A percentile compares a stretch with the other conserved stretches of the same genome.
These are phyloP conservation scores for Gynochthodes officinalis DNA, from an alignment of 257 asterid genomes.

Conservation along the genomic window DNA sequence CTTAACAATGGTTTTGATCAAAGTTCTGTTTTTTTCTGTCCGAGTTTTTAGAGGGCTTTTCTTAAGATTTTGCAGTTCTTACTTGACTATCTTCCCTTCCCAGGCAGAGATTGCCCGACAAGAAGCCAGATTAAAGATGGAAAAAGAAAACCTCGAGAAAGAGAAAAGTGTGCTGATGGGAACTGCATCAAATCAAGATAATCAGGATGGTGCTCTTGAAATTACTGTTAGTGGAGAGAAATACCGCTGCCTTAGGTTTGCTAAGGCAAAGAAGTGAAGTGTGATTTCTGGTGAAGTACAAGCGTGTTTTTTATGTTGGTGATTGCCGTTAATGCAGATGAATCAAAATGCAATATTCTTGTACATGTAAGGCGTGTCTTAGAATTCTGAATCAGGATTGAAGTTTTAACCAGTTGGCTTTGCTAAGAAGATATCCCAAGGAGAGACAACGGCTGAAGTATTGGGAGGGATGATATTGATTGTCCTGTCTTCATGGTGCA, in stretches of 20 bases:
- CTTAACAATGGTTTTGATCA: too few relatives aligned
- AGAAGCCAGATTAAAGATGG: conserved; percentile 92
- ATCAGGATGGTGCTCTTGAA: conserved; percentile 99
- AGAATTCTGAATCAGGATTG: neutral
- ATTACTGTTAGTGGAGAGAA: conserved; percentile 97
- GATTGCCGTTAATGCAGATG: neutral
- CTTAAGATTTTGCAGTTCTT: neutral
- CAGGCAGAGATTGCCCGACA: conserved; percentile 97
- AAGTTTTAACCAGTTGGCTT: neutral
- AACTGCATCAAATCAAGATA: conserved; percentile 96
- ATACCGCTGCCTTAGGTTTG: conserved; percentile 90
- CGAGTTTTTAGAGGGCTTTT: neutral
- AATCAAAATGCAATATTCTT: neutral
- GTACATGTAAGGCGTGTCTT: neutral
- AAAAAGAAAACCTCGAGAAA: conserved; percentile 92
- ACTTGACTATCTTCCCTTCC: conserved; percentile 11
- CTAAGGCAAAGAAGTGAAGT: conserved; percentile 93
- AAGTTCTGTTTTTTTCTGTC: neutral
- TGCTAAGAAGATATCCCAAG: neutral
- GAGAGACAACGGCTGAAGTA: neutral
- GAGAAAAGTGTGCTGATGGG: conserved; percentile 98
- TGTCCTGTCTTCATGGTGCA: conserved; percentile 1
- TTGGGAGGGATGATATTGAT: neutral
- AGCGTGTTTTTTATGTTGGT: neutral
- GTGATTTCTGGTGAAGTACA: neutral